Conservation (phyloP, 805 yeast genomes). For the Yamadazyma sp. region DNA sequence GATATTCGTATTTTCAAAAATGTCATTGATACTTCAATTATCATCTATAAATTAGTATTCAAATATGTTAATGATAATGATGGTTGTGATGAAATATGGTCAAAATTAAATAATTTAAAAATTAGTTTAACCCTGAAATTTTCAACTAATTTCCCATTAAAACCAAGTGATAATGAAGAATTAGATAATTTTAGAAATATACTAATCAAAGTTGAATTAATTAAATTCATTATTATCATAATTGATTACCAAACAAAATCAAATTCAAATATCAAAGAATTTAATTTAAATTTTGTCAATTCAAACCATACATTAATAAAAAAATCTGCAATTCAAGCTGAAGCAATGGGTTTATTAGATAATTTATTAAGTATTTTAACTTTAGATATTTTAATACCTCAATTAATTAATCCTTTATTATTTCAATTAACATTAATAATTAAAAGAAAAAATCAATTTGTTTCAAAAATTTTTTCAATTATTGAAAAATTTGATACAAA, state of each 20-base stretch:
- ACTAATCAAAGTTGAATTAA: conserved; percentile 63
- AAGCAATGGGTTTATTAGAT: conserved; percentile 66
- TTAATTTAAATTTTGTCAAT: conserved; percentile 50
- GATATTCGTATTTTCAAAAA: conserved; percentile 30
- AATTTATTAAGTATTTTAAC: conserved; percentile 53
- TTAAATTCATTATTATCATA: conserved; percentile 58
- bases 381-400: conserved; percentile 51
- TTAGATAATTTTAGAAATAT: conserved; percentile 49
- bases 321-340: conserved; percentile 56
- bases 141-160: conserved; percentile 54
- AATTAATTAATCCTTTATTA: conserved; percentile 64
- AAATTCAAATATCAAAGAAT: conserved; percentile 30
- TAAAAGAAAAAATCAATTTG: conserved; percentile 61
- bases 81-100: conserved; percentile 52
- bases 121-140: conserved; percentile 57
- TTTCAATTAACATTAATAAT: conserved; percentile 62
- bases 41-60: conserved; percentile 45
- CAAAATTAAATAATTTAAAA: conserved; percentile 52
- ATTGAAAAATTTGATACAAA: conserved; percentile 61
- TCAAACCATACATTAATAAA: conserved; percentile 65
- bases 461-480: conserved; percentile 54
- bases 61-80: conserved; percentile 46
- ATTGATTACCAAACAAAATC: conserved; percentile 46
- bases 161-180: conserved; percentile 45
- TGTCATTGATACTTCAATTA: conserved; percentile 33